Evolutionary conservation across 2,329 filamentous ascomycete genomes (phyloP).

Genomic region (Fusarium pseudonygamai): DNA sequence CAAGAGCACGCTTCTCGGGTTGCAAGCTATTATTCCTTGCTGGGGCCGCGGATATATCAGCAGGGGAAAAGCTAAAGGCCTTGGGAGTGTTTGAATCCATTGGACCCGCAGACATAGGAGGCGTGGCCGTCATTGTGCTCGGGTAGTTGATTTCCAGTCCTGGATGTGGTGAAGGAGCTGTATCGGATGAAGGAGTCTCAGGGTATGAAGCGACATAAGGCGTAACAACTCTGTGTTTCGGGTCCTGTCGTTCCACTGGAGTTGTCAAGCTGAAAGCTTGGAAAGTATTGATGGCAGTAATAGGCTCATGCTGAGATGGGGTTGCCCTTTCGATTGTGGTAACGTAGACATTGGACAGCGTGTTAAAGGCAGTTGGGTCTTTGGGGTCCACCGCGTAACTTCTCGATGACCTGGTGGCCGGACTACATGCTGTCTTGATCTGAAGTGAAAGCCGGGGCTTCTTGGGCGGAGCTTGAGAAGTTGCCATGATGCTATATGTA

Average conservation of each 20-base stretch:
- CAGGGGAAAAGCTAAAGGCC: conserved; percentile 58
- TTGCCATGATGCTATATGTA: conserved; percentile 48
- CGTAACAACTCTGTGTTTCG: conserved; percentile 51
- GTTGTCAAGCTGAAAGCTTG: conserved; percentile 46
- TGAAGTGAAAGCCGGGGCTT: conserved; percentile 67
- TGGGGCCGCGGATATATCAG: conserved; percentile 43
- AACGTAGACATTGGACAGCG: conserved; percentile 71
- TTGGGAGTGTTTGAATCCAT: conserved; percentile 54
- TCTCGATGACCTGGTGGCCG: conserved; percentile 49
- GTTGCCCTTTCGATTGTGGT: conserved; percentile 69
- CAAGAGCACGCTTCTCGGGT: conserved; percentile 24
- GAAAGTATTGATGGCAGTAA: conserved; percentile 60
- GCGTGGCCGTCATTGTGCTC: conserved; percentile 68
- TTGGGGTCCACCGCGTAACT: conserved; percentile 58
- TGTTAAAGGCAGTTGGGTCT: conserved; percentile 72
- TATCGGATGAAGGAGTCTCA: conserved; percentile 64
- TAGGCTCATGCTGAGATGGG: conserved; percentile 56
- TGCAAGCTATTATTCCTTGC: conserved; percentile 7
- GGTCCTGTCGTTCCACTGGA: conserved; percentile 45
- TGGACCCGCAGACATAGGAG: conserved; percentile 64
- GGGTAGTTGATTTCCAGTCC: conserved; percentile 58
- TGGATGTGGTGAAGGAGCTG: conserved; percentile 58
- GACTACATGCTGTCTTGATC: conserved; percentile 57
- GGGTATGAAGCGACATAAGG: conserved; percentile 59
- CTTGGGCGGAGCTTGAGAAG: conserved; percentile 52